Conservation (phyloP, 495 filamentous ascomycete genomes). For the Cetradonia linearis region DNA sequence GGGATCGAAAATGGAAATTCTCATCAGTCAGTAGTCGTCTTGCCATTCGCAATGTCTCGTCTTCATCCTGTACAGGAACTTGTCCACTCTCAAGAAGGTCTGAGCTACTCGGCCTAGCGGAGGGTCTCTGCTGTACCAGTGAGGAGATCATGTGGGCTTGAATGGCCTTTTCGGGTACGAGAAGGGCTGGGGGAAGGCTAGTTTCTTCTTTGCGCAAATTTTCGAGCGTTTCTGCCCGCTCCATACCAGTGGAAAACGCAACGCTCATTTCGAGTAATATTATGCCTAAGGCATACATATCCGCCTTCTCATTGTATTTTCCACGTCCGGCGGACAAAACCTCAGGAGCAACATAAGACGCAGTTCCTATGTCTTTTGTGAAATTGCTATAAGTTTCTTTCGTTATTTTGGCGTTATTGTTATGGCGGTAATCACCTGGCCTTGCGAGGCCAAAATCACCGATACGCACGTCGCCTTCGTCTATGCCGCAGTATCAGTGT, state of each 20-base stretch:
- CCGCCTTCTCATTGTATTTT: constrained; percentile 85
- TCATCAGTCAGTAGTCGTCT: constrained; percentile 71
- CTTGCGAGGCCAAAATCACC: constrained; percentile 95
- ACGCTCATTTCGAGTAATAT: constrained; percentile 99
- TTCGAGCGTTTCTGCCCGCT: constrained; percentile 66
- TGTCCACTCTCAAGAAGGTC: constrained; percentile 82
- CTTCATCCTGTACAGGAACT: constrained; percentile 82
- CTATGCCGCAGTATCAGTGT: constrained; percentile 14
- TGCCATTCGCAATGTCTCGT: constrained; percentile 74
- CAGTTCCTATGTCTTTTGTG: constrained; percentile 88
- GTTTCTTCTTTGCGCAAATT: constrained; percentile 58
- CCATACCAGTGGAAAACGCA: constrained; percentile 72
- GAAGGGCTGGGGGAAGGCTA: constrained; percentile 62
- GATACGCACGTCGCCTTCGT: constrained; percentile 79
- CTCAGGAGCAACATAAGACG: constrained; percentile 90
- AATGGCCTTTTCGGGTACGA: constrained; percentile 58
- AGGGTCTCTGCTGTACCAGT: constrained; percentile 69
- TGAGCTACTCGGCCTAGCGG: constrained; percentile 69
- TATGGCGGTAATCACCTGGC: constrained; percentile 58
- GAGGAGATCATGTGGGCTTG: constrained; percentile 70
- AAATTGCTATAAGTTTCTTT: constrained; percentile 46
- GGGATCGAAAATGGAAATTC: constrained; percentile 77
- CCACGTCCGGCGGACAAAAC: constrained; percentile 60
- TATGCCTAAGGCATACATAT: constrained; percentile 95
- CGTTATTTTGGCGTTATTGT: constrained; percentile 17